These are phyloP conservation scores for Tylopilus plumbeoviolaceoides DNA, from an alignment of 768 basidiomycete species.

Conservation along the genomic window DNA sequence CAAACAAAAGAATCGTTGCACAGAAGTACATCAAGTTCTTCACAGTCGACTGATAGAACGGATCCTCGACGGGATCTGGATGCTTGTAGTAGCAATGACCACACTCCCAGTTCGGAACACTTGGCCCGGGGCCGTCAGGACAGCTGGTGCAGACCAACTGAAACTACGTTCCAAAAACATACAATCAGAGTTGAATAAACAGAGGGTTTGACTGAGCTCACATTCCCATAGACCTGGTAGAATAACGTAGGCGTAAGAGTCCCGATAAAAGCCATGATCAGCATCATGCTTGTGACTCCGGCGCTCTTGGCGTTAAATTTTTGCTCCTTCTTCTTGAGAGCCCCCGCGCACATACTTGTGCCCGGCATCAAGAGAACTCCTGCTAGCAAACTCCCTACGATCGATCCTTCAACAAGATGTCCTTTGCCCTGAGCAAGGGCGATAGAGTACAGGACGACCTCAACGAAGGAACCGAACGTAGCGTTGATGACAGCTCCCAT, in stretches of 20 bases:
- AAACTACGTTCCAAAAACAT: conserved; percentile 51
- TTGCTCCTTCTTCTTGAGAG: conserved; percentile 87
- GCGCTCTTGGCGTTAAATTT: conserved; percentile 99
- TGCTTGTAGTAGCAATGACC: conserved; percentile 93
- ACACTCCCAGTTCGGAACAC: conserved; percentile 66
- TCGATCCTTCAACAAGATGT: conserved; percentile 92
- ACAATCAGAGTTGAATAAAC: conserved; percentile 2
- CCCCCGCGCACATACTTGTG: conserved; percentile 90
- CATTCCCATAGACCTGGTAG: conserved; percentile 97
- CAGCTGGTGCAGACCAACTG: conserved; percentile 83
- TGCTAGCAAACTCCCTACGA: conserved; percentile 91
- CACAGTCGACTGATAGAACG: conserved; percentile 95
- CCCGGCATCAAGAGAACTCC: conserved; percentile 98
- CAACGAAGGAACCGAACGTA: conserved; percentile 97
- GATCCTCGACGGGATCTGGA: conserved; percentile 87
- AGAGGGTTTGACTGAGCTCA: conserved; percentile 41
- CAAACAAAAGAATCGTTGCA: conserved; percentile 83
- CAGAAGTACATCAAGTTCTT: conserved; percentile 96
- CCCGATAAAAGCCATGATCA: conserved; percentile 99
- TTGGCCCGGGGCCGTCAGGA: conserved; percentile 37
- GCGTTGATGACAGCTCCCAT: conserved; percentile 99
- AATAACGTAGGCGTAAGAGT: conserved; percentile 93
- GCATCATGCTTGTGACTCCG: conserved; percentile 97
- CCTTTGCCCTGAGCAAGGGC: conserved; percentile 91
- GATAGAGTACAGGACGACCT: conserved; percentile 89